A percentile compares a stretch with the other conserved stretches of the same genome.
Conservation (phyloP, 805 yeast species). For the Metschnikowia santaceciliae region DNA sequence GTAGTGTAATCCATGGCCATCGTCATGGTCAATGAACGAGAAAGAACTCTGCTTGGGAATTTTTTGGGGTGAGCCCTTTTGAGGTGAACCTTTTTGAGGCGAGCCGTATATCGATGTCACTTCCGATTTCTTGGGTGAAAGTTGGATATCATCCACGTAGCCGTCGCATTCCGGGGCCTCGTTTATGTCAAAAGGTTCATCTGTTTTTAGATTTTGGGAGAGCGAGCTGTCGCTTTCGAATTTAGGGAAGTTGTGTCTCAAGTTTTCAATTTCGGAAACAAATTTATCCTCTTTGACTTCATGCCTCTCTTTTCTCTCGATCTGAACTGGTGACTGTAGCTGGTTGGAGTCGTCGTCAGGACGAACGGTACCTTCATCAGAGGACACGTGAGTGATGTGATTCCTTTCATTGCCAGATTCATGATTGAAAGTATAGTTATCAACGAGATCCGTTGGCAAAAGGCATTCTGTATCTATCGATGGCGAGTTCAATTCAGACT, state of each 20-base stretch:
- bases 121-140: not conserved
- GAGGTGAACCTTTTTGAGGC: not conserved
- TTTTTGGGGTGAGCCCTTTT: not conserved
- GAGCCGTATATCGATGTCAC: not conserved
- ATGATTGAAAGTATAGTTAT: not conserved
- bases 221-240: not conserved
- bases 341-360: not conserved
- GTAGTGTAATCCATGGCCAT: constrained; percentile 26
- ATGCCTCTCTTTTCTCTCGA: constrained; percentile 1
- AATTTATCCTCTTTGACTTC: constrained; percentile 14
- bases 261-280: constrained; percentile 23
- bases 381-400: not conserved
- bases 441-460: not conserved
- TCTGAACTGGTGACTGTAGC: not conserved
- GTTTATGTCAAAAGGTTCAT: constrained; percentile 1
- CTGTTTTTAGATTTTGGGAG: not conserved
- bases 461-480: constrained; percentile 1
- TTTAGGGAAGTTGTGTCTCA: constrained; percentile 24
- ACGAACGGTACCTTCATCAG: not conserved
- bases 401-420: not conserved
- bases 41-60: constrained; percentile 15
- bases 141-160: not conserved
- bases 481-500: constrained; percentile 6
- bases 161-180: not conserved
- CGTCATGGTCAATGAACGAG: constrained; percentile 26